Evolutionary conservation across 1,284 basidiomycete species (phyloP), one percentile per base, ranked within the genome.

Genomic region (Cryptococcus hybrid): DNA sequence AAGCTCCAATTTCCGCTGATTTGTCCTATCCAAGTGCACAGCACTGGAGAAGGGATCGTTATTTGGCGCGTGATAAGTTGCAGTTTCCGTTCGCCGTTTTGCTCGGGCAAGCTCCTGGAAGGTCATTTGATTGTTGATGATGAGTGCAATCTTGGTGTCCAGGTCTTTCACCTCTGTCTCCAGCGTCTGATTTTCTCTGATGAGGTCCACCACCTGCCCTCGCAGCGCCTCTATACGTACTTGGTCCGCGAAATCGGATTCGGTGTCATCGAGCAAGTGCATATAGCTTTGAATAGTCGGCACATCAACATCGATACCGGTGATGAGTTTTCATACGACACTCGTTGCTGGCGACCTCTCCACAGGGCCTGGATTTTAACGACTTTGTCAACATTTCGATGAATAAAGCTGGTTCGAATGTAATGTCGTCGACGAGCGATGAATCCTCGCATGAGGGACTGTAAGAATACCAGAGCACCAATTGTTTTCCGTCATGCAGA

Each of bases 241-340:
- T 78, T 99, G 96, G 65, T 98, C 96, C 71, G 91, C 89, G 77
- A 96, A 99, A 77, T 99, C 96, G 38, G 86, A 86, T 73, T 99
- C 95, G 13, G 92, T 96, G 76, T 99, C 93, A 73, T 97, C 92
- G 50, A 99, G 84, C 34, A 99, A 84, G 78, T 98, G 95, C 48
- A 98, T 93, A 75, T 98, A 99, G 76, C 96, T 96, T 82, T 97
- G 97, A 82, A 99, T 94, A 3, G 96, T 97, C 49, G 89, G 87
- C 49, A 99, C 89, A 40, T 89, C 90, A 60, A 99, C 95, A 65
- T 95, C 94, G 60, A 86, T 90, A 43, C 94, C 95, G 62, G 95
- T 81, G n/a, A 92, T 92, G 47, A 99, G 84, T 68, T 93, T 36
- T 90, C 85, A 71, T 98, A 99, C 78, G 96, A 93, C 73, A 94